These are phyloP conservation scores for Nepenthes gracilis DNA, from an alignment of 148 eudicot species.

Conservation along the genomic window DNA sequence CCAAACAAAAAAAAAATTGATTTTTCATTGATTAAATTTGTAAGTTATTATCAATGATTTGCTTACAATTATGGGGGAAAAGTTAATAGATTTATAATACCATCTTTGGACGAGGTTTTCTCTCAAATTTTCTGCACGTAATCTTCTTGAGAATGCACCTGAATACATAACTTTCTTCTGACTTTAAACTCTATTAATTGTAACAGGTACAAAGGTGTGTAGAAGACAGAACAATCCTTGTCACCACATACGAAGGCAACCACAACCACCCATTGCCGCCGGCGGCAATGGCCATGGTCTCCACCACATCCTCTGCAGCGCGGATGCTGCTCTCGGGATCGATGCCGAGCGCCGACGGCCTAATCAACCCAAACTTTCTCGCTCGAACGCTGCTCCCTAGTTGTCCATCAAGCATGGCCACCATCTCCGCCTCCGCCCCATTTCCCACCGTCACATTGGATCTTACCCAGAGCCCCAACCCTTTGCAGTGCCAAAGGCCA, in stretches of 20 bases:
- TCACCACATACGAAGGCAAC: constrained; percentile 30
- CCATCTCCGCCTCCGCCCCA: constrained; percentile 29
- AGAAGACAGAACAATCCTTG: constrained; percentile 19
- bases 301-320: constrained; percentile 29
- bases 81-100: no score
- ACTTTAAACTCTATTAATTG: no score
- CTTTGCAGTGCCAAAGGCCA: not conserved
- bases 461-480: constrained; percentile 10
- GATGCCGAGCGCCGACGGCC: constrained; percentile 17
- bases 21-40: no score
- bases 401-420: constrained; percentile 29
- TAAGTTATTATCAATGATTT: no score
- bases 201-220: constrained; percentile 32
- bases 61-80: no score
- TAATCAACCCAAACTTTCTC: constrained; percentile 23
- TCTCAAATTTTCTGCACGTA: no score
- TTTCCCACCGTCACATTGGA: constrained; percentile 31
- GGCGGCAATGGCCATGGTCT: constrained; percentile 24
- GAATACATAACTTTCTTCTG: no score
- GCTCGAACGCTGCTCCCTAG: constrained; percentile 14
- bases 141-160: no score
- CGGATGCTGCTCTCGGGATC: constrained; percentile 27
- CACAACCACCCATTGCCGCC: constrained; percentile 37
- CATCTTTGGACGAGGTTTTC: no score
- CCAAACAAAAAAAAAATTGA: no score